Evolutionary conservation across 345 rosid species (phyloP).

Genomic region (Rhodamnia argentea): DNA sequence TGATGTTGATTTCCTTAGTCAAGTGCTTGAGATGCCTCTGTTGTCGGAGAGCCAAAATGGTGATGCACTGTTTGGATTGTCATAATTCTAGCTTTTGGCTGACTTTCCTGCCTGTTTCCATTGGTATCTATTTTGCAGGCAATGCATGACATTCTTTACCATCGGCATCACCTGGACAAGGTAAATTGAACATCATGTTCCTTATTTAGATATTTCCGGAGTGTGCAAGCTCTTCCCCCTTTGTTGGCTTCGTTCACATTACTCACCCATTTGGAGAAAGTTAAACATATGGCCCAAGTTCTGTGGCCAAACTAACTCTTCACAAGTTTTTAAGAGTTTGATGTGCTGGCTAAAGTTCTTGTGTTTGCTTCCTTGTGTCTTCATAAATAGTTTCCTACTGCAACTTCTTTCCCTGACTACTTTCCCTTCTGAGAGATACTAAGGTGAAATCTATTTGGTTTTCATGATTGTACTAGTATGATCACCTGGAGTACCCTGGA

Average conservation of each 20-base stretch:
- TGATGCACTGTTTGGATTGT: neutral
- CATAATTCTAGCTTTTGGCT: neutral
- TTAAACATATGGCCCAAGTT: neutral
- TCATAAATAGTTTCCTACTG: neutral
- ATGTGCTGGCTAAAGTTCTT: neutral
- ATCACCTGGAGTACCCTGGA: constrained; percentile 95
- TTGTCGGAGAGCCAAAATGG: neutral
- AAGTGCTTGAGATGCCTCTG: neutral
- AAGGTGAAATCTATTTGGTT: neutral
- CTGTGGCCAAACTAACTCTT: fast-evolving
- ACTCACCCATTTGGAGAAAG: neutral
- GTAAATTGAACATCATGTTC: constrained; percentile 22
- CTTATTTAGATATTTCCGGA: neutral
- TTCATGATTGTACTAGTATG: constrained; percentile 41
- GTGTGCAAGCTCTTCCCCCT: neutral
- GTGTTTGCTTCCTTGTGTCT: neutral
- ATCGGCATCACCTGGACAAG: constrained; percentile 48
- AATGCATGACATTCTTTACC: constrained; percentile 88
- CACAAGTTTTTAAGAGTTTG: neutral
- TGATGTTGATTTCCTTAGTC: neutral
- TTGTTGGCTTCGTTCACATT: neutral
- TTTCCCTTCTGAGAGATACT: neutral
- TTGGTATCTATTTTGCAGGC: constrained; percentile 24
- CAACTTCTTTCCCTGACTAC: neutral
- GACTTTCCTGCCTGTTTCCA: neutral